phyloP scores from a whole-genome alignment of 495 filamentous ascomycete species.

The Barbatosphaeria neglecta region DNA sequence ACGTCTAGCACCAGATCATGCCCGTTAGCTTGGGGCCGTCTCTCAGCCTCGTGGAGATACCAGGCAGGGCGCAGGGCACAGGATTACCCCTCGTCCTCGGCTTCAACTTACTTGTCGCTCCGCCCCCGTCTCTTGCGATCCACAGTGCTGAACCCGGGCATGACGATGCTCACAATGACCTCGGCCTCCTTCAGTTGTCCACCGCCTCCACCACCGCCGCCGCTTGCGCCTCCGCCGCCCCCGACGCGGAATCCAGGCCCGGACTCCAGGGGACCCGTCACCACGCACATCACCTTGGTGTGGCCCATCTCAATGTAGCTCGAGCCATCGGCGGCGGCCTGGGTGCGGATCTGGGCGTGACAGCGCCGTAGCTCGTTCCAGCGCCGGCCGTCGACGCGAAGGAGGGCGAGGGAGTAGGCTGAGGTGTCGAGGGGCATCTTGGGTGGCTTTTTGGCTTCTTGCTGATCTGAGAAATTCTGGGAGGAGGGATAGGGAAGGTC shows the following conservation, averaged over 20 bases:
- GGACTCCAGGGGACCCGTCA: slow-evolving; percentile 69
- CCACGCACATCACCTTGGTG: slow-evolving; percentile 89
- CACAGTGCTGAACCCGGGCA: slow-evolving; percentile 79
- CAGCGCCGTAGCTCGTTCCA: slow-evolving; percentile 97
- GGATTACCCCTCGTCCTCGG: too few species aligned
- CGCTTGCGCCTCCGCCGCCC: slow-evolving; percentile 9
- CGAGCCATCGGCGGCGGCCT: slow-evolving; percentile 80
- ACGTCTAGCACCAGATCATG: slow-evolving; percentile 38
- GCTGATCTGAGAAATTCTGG: too few species aligned
- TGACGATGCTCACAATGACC: slow-evolving; percentile 69
- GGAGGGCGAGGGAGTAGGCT: slow-evolving; percentile 70
- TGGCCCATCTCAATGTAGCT: slow-evolving; percentile 92
- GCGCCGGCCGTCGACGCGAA: slow-evolving; percentile 85
- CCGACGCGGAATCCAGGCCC: slow-evolving; percentile 24
- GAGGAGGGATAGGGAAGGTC: not conserved
- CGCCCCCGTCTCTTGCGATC: slow-evolving; percentile 66
- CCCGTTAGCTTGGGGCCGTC: not conserved
- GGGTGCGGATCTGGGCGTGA: slow-evolving; percentile 79
- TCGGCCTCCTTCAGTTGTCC: slow-evolving; percentile 39
- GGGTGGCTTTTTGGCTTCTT: too few species aligned
- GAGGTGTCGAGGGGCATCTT: slow-evolving; percentile 84
- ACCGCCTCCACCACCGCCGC: slow-evolving; percentile 33
- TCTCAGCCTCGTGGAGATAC: not conserved
- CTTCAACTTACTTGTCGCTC: slow-evolving; percentile 61
- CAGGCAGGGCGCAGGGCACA: too few species aligned